Base-by-base conservation (phyloP, 495 filamentous ascomycete species). In the Penicillium coprophilum region DNA sequence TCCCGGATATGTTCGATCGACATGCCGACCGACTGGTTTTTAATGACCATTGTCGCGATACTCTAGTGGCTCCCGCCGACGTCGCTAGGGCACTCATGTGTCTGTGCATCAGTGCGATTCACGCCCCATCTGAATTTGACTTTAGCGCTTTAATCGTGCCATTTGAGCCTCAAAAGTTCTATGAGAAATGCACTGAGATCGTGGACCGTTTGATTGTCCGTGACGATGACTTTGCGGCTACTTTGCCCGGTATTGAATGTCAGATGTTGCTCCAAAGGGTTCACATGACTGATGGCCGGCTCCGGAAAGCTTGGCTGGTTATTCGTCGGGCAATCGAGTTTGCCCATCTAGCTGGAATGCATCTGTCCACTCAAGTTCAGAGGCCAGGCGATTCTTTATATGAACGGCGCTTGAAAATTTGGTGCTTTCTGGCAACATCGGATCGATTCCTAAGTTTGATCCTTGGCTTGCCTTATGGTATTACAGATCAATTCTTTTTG, bases 231-330 rank as follows among this genome's bases (percentile, higher is more conserved):
- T 71, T 77, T 50, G 67, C 72, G 6, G 71, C 68, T 3, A 82
- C 76, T 0, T 56, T 82, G 0, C 76, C 82, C 31, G 79, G 78
- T 7, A 71, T 85, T 40, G 79, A 82, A 60, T 78, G 72, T 53
- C 66, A 80, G 36, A 55, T 76, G 41, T 57, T 85, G 5, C 65
- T 74, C 17, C 66, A 70, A 10, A 83, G 81, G 50, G 71, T 69
- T 38, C 73, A 80, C 50, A 51, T 73, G 24, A 77, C 80, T 45
- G 70, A 76, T 20, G 82, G 82, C n/a, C 75, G 74, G 17, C 71
- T 80, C 31, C 77, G 82, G 19, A 71, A 75, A 62, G 68, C 76
- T 1, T 85, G 82, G 82, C 65, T 82, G 8, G 53, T 62, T 12
- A 67, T 60, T 24, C 73, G 80, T 9, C 74, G 79, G 21, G 79